phyloP scores from a whole-genome alignment of 139 green algal genomes.

The Volvox africanus region DNA sequence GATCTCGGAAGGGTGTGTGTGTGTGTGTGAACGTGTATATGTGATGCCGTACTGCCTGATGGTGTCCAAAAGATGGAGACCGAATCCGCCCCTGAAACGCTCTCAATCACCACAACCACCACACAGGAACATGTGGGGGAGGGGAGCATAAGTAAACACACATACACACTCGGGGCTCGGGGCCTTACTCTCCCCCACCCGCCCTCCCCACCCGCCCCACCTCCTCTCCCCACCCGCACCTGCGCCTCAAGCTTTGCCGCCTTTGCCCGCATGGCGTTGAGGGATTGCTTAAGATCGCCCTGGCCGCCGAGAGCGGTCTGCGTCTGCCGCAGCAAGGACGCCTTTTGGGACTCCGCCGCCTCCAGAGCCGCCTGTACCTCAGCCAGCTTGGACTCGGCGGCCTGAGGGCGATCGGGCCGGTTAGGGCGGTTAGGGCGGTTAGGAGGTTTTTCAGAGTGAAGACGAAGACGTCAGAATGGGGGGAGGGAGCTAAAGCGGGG shows the following conservation, averaged over 20 bases:
- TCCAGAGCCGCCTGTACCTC: neutral
- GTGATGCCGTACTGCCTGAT: too few relatives aligned
- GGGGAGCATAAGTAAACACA: too few relatives aligned
- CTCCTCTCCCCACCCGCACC: neutral
- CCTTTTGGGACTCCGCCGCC: neutral
- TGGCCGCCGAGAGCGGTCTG: neutral
- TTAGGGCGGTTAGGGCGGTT: neutral
- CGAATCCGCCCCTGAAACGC: too few relatives aligned
- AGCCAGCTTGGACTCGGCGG: slow-evolving; percentile 9
- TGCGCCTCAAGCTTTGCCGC: slow-evolving; percentile 35
- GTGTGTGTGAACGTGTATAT: too few relatives aligned
- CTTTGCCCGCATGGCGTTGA: slow-evolving; percentile 1
- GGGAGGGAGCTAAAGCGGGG: too few relatives aligned
- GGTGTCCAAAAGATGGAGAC: too few relatives aligned
- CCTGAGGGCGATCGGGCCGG: neutral
- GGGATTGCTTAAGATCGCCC: slow-evolving; percentile 37
- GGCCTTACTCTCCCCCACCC: too few relatives aligned
- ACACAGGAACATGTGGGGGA: too few relatives aligned
- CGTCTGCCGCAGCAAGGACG: neutral
- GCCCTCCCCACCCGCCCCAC: neutral
- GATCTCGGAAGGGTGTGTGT: neutral
- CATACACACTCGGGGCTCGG: too few relatives aligned
- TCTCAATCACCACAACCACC: too few relatives aligned
- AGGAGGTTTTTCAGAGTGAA: too few relatives aligned
- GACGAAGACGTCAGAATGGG: too few relatives aligned